Percentiles rank a stretch among this genome's conserved stretches.
phyloP scores from a whole-genome alignment of 768 basidiomycete species.

The Scleroderma citrinum region DNA sequence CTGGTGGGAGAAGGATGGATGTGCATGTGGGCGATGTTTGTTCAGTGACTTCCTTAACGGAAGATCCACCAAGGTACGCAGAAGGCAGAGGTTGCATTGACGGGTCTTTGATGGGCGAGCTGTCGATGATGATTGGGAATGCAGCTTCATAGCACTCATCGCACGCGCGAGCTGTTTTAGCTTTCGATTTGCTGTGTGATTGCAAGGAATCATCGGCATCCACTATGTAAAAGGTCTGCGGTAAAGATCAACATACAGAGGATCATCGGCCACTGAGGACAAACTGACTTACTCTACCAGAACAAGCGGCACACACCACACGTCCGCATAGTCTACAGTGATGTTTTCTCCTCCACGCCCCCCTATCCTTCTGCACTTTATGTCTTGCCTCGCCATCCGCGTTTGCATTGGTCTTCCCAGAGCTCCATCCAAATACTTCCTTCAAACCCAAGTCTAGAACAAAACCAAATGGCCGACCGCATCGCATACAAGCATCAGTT shows the following conservation, averaged over 20 bases:
- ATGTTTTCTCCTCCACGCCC: constrained; percentile 57
- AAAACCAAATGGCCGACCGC: constrained; percentile 65
- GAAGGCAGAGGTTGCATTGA: neutral
- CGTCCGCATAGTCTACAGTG: constrained; percentile 84
- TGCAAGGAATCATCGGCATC: constrained; percentile 25
- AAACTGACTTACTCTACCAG: constrained; percentile 53
- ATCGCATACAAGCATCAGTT: constrained; percentile 82
- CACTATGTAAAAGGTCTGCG: constrained; percentile 78
- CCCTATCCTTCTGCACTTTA: constrained; percentile 5
- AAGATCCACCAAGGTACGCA: neutral
- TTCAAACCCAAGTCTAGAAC: constrained; percentile 21
- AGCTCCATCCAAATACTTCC: constrained; percentile 25
- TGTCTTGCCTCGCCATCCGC: constrained; percentile 1
- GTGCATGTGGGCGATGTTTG: constrained; percentile 10
- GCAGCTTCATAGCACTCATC: constrained; percentile 83
- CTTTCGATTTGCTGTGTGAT: constrained; percentile 36
- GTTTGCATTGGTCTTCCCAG: constrained; percentile 35
- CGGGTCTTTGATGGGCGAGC: neutral
- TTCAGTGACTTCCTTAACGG: constrained; percentile 2
- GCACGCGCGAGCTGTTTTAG: constrained; percentile 74
- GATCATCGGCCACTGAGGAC: neutral
- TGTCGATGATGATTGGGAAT: constrained; percentile 48
- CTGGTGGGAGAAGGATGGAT: constrained; percentile 15
- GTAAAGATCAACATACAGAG: no score
- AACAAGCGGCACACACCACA: constrained; percentile 84